These are phyloP conservation scores for Ceratobasidium sp. DNA, from an alignment of 1,284 basidiomycete species.

Conservation along the genomic window DNA sequence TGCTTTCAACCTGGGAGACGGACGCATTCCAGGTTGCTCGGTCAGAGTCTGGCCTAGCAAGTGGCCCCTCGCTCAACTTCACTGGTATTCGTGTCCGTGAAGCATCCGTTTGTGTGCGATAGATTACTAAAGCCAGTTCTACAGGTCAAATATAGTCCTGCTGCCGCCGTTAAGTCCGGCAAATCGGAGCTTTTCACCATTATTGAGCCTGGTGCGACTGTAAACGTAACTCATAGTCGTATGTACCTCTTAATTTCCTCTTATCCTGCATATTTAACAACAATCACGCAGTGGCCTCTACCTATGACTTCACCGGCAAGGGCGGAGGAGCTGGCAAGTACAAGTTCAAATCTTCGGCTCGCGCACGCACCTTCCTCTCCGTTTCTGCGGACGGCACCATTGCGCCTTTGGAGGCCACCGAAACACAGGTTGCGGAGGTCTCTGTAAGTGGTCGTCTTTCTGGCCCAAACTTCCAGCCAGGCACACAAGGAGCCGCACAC, in stretches of 20 bases:
- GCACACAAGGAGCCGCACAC: slow-evolving; percentile 29
- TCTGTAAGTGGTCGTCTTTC: slow-evolving; percentile 41
- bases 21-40: slow-evolving; percentile 56
- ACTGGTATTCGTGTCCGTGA: slow-evolving; percentile 39
- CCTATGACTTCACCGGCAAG: slow-evolving; percentile 39
- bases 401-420: slow-evolving; percentile 28
- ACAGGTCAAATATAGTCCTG: slow-evolving; percentile 41
- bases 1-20: slow-evolving; percentile 59
- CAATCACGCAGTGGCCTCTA: slow-evolving; percentile 18
- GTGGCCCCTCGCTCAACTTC: slow-evolving; percentile 34
- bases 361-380: slow-evolving; percentile 39
- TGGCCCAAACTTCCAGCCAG: slow-evolving; percentile 33
- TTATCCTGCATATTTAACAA: not conserved
- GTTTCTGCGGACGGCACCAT: slow-evolving; percentile 30
- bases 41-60: slow-evolving; percentile 23
- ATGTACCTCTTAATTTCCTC: not conserved
- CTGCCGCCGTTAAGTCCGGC: slow-evolving; percentile 30
- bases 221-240: slow-evolving; percentile 40
- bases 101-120: not conserved
- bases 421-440: slow-evolving; percentile 31
- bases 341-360: slow-evolving; percentile 38
- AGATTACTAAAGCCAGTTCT: not conserved
- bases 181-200: slow-evolving; percentile 28
- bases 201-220: slow-evolving; percentile 33
- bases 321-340: slow-evolving; percentile 40